phyloP scores from a whole-genome alignment of 805 yeast genomes.

The Zygotorulaspora florentina region DNA sequence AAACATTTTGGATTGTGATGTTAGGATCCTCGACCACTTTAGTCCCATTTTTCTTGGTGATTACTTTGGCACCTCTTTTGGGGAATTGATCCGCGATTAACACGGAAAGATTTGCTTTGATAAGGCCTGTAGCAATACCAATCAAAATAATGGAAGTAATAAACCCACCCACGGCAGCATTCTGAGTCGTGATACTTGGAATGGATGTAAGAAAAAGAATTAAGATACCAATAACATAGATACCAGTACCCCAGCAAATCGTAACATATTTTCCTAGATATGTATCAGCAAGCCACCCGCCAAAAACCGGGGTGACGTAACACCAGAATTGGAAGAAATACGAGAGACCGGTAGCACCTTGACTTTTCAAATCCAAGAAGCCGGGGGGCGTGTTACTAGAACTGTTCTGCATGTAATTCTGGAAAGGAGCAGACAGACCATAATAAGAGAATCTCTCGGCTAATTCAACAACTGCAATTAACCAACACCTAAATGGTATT shows the following conservation, averaged over 20 bases:
- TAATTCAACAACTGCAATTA: constrained; percentile 64
- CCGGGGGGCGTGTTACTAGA: constrained; percentile 44
- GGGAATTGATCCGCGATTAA: constrained; percentile 74
- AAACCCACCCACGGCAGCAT: constrained; percentile 61
- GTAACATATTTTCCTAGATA: constrained; percentile 69
- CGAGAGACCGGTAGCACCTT: constrained; percentile 66
- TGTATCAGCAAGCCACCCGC: constrained; percentile 73
- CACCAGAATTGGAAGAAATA: constrained; percentile 80
- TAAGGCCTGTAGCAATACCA: constrained; percentile 79
- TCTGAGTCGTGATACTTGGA: constrained; percentile 48
- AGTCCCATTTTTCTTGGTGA: constrained; percentile 56
- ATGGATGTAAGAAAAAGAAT: constrained; percentile 66
- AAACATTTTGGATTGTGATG: constrained; percentile 66
- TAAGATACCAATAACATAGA: constrained; percentile 60
- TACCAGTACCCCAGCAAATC: constrained; percentile 53
- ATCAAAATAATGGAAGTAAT: constrained; percentile 42
- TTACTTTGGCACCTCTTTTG: constrained; percentile 54
- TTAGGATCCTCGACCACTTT: constrained; percentile 66
- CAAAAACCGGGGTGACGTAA: constrained; percentile 72
- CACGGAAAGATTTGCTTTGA: constrained; percentile 65
- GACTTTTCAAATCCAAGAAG: constrained; percentile 55
- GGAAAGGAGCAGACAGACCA: constrained; percentile 72
- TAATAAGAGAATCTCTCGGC: constrained; percentile 80
- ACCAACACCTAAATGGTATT: constrained; percentile 47
- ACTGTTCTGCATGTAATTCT: constrained; percentile 68